A percentile compares a stretch with the other conserved stretches of the same genome.
Conservation (phyloP, 208 protist genomes). For the Leishmania martiniquensis region DNA sequence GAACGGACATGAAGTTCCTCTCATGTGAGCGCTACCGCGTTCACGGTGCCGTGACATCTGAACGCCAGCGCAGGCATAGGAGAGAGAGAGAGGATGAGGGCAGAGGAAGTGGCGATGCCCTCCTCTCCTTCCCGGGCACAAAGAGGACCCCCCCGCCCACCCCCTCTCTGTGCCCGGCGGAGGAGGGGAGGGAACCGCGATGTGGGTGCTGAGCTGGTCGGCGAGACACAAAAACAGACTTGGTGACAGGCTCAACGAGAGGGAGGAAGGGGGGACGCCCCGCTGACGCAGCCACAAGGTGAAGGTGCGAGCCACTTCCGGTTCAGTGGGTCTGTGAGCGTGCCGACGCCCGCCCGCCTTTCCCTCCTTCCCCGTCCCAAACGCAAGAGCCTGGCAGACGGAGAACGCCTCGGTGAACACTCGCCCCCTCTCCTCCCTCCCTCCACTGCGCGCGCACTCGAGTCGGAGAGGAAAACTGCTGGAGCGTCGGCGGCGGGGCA, state of each 20-base stretch:
- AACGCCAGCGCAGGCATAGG: neutral
- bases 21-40: neutral
- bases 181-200: neutral
- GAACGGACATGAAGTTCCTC: no score
- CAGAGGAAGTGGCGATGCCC: neutral
- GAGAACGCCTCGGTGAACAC: no score
- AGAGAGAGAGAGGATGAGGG: no score
- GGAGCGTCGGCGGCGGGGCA: no score
- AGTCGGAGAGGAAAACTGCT: no score
- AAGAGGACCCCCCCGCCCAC: neutral
- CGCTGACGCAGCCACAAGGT: neutral
- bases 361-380: neutral
- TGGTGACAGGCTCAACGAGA: neutral
- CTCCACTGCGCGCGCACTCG: no score
- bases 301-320: neutral
- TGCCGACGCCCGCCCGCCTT: neutral
- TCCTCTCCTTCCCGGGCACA: neutral
- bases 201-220: neutral
- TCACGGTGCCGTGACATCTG: neutral
- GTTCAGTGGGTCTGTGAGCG: neutral
- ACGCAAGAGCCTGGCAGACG: no score
- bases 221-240: neutral
- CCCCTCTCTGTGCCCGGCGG: neutral
- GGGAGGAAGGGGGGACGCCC: neutral
- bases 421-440: no score